phyloP scores from a whole-genome alignment of 2,329 filamentous ascomycete species.

The Rutstroemia sp. region DNA sequence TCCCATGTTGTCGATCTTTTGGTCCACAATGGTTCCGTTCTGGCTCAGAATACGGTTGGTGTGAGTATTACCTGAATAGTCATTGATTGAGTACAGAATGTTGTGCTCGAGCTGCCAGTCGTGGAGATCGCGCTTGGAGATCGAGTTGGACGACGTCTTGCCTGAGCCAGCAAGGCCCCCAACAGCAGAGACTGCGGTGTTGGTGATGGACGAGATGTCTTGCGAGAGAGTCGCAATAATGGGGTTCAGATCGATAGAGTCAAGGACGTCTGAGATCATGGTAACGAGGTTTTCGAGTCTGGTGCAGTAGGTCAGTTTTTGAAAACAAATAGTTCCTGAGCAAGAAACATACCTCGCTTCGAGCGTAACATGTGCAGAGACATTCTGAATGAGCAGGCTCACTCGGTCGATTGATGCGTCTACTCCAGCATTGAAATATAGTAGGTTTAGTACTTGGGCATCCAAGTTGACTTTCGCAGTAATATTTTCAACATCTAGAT shows the following conservation, averaged over 20 bases:
- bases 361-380: too few species aligned
- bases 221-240: conserved; percentile 48
- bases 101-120: conserved; percentile 45
- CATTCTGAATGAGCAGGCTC: too few species aligned
- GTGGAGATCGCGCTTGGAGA: conserved; percentile 15
- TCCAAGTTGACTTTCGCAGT: too few species aligned
- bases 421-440: too few species aligned
- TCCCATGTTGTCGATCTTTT: conserved; percentile 23
- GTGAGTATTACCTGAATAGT: conserved; percentile 48
- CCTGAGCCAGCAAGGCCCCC: too few species aligned
- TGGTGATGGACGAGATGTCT: conserved; percentile 40
- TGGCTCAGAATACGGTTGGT: conserved; percentile 50
- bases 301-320: conserved; percentile 48
- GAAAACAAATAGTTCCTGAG: conserved; percentile 38
- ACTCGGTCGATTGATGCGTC: too few species aligned
- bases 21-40: conserved; percentile 46
- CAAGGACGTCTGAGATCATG: conserved; percentile 52
- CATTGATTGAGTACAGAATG: conserved; percentile 53
- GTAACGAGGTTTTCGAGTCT: conserved; percentile 50
- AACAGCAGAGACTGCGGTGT: conserved; percentile 28
- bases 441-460: too few species aligned
- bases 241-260: conserved; percentile 53
- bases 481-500: too few species aligned
- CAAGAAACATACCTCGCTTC: too few species aligned
- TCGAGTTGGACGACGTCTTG: conserved; percentile 11